Evolutionary conservation across 768 basidiomycete species (phyloP), one percentile per base, ranked within the genome.

Genomic region (Boletus rubescentipes): DNA sequence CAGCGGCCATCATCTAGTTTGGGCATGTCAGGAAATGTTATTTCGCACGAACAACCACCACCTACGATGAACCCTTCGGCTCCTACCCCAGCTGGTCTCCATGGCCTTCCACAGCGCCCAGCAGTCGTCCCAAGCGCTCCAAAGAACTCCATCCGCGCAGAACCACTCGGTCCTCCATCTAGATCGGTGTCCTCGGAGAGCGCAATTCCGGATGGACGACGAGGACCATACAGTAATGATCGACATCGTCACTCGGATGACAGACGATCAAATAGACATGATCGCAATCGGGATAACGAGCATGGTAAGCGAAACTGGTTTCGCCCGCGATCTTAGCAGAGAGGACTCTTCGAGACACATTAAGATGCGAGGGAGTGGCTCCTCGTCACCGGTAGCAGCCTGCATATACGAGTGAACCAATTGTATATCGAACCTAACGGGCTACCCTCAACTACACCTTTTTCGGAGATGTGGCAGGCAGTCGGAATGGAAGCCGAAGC

Each of bases 81-180:
- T 20, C 45, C 62, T 40, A 20, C 32, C 9, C 38, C 36, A 0
- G 1, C 26, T 36, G 46, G 50, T 23, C 14, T 4, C 18, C 57
- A 57, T 32, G 2, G 26, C 12, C 64, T 68, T 35, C 65, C 65
- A 2, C 63, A 37, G 49, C 66, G 65, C 23, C 65, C 65, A 14
- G 9, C 12, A 11, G 15, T 5, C 16, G 0, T n/a, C 9, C 2
- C 49, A 20, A 30, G 4, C 1, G 2, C 21, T 41, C 61, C 61
- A 12, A 57, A 41, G 10, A 50, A 21, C 16, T 44, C 51, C 14
- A 54, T 49, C n/a, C 66, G 61, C 4, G 61, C 61, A 37, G 60
- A 64, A 54, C 58, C 58, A 16, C 44, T 59, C 16, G 55, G 54
- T 21, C 61, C 54, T 20, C 47, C 51, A 23, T 41, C 65, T 11